Base-by-base conservation (phyloP, 352 stramenopile species). In the Globisporangium uncinulatum region DNA sequence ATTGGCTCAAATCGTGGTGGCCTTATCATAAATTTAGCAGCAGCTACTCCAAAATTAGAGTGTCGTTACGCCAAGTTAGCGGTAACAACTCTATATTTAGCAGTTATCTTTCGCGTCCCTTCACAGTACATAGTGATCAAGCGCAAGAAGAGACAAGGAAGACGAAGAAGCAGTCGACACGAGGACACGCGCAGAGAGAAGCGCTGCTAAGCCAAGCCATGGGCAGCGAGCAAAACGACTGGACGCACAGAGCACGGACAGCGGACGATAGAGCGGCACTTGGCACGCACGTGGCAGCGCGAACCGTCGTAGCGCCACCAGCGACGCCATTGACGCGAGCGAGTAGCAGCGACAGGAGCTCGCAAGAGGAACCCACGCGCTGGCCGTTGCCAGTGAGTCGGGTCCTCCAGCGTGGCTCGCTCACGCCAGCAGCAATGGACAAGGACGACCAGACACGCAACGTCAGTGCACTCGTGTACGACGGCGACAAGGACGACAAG, bases 251-350 rank as follows among this genome's bases (percentile, higher is more conserved):
- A 69, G 57, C 64, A 77, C 36, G 4, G 24, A 29, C 24, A 4
- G 41, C 79, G 54, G 66, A 70, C 36, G 73, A 62, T 17, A 79
- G 79, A 61, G 66, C 71, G 19, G 57, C 57, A 6, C 32, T 53
- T 9, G 21, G 24, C 3, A 6, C 21, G 11, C 57, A 43, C 14
- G 24, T 29, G 49, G 24, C 48, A 31, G n/a, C 61, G 44, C 13
- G 36, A 37, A 36, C 55, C 21, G n/a, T 11, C 21, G 1, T 19
- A 15, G 15, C 11, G 19, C 4, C 31, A 47, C 6, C n/a, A 51
- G 51, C 52, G 49, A 20, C 49, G 49, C 51, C n/a, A 37, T 29
- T 19, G 49, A 54, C 34, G 42, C 42, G 45, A 29, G 24, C 24
- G 24, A 29, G 24, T 29, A 4, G 24, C 24, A 29, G 24, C 24